These are phyloP conservation scores for Annulohypoxylon stygium DNA, from an alignment of 495 filamentous ascomycete species.

Conservation along the genomic window DNA sequence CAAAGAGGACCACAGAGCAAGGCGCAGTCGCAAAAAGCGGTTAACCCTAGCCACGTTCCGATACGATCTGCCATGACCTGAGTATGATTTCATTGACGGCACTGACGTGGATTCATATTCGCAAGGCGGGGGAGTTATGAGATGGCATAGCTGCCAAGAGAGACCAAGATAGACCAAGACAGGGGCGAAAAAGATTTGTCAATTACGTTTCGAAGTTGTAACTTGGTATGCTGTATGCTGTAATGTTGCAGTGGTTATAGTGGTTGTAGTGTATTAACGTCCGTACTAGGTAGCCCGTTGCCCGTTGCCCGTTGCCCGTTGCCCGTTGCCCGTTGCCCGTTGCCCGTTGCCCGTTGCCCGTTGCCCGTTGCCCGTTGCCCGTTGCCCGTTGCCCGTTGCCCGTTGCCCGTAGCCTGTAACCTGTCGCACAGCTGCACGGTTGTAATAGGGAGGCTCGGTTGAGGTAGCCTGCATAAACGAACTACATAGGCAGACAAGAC, in stretches of 20 bases:
- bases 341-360: too few species aligned
- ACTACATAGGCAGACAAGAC: constrained; percentile 4
- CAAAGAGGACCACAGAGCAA: constrained; percentile 9
- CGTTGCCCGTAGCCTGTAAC: too few species aligned
- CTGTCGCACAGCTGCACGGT: background rate
- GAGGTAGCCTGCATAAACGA: constrained; percentile 44
- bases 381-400: too few species aligned
- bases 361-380: too few species aligned
- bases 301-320: too few species aligned
- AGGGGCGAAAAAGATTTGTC: constrained; percentile 18
- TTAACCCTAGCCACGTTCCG: constrained; percentile 32
- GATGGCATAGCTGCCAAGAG: constrained; percentile 17
- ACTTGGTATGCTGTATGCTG: background rate
- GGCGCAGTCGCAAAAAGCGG: constrained; percentile 26
- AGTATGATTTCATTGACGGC: constrained; percentile 27
- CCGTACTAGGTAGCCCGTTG: background rate
- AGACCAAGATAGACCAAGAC: constrained; percentile 13
- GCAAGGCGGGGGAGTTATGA: constrained; percentile 3
- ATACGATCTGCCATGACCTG: constrained; percentile 13
- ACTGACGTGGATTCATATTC: constrained; percentile 7
- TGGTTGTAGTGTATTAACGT: constrained; percentile 13
- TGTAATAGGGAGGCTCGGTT: constrained; percentile 12
- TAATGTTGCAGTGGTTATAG: background rate
- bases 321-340: too few species aligned
- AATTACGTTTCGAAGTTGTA: constrained; percentile 23